Evolutionary conservation across 2,329 filamentous ascomycete species (phyloP).

Genomic region (Ambrosiella beaveri): DNA sequence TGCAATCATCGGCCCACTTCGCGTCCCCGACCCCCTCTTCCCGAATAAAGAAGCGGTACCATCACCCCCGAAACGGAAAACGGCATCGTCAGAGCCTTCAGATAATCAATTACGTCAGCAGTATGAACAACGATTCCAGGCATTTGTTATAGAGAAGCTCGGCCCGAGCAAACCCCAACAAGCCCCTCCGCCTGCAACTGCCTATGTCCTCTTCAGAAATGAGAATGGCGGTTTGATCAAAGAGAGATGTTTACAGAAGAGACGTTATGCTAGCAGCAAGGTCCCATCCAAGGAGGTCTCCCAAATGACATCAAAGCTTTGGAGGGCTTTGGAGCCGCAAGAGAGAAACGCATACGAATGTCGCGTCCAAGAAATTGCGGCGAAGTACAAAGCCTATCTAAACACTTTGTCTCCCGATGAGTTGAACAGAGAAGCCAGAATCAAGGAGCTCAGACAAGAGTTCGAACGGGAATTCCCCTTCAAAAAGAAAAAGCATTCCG

Average conservation of each 20-base stretch:
- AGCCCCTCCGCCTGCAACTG: slow-evolving; percentile 57
- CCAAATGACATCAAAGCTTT: slow-evolving; percentile 67
- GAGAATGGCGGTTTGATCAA: slow-evolving; percentile 49
- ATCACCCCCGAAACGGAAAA: not conserved
- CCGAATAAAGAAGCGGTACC: slow-evolving; percentile 21
- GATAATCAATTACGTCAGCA: slow-evolving; percentile 25
- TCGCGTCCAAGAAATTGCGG: slow-evolving; percentile 39
- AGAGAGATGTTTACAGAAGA: slow-evolving; percentile 36
- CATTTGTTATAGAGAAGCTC: slow-evolving; percentile 37
- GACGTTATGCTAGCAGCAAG: slow-evolving; percentile 4
- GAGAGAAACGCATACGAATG: slow-evolving; percentile 55
- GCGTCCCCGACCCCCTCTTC: slow-evolving; percentile 59
- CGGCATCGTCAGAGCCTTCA: not conserved
- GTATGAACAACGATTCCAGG: slow-evolving; percentile 37
- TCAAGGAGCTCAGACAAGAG: not conserved
- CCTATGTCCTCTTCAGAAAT: slow-evolving; percentile 81
- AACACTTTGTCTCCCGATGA: not conserved
- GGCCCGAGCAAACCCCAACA: slow-evolving; percentile 63
- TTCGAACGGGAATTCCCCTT: not conserved
- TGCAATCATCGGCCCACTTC: slow-evolving; percentile 62
- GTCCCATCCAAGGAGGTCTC: slow-evolving; percentile 11
- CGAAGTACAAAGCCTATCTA: slow-evolving; percentile 34
- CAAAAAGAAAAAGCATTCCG: not conserved
- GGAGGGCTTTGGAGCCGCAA: slow-evolving; percentile 70
- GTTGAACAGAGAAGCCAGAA: not conserved